These are phyloP conservation scores for Leishmania gerbilli DNA, from an alignment of 208 protist genomes.

Conservation along the genomic window DNA sequence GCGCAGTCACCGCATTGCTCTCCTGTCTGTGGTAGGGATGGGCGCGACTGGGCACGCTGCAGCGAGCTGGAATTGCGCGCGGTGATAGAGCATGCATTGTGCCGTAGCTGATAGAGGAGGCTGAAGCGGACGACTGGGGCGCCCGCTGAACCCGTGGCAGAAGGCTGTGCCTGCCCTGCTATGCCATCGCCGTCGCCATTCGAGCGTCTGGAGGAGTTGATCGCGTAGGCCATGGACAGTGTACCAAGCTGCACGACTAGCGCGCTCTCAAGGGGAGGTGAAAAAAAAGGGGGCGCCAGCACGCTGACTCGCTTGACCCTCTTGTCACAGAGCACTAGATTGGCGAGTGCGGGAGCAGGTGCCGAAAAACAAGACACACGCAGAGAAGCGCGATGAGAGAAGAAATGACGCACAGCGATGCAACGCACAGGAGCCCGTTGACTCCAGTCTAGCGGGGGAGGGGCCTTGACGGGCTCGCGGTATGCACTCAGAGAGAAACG, in stretches of 20 bases:
- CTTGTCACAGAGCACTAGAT: background rate
- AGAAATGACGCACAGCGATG: background rate
- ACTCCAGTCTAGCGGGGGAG: background rate
- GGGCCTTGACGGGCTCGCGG: background rate
- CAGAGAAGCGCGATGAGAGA: background rate
- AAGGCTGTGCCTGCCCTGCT: background rate
- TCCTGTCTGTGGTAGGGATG: background rate
- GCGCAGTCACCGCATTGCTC: background rate
- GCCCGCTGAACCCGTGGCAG: background rate
- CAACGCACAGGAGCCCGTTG: background rate
- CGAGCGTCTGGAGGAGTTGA: background rate
- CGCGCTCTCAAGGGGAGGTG: background rate
- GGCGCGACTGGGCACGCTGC: background rate
- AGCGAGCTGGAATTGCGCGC: constrained; percentile 13
- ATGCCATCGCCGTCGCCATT: background rate
- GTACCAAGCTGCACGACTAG: background rate
- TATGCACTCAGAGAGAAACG: background rate
- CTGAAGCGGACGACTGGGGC: constrained; percentile 41
- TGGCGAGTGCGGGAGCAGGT: background rate
- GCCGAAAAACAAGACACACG: background rate
- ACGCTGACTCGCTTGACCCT: background rate
- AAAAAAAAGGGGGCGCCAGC: background rate
- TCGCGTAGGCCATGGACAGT: background rate
- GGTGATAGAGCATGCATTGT: constrained; percentile 22
- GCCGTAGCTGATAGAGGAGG: constrained; percentile 32